Evolutionary conservation across 495 filamentous ascomycete species (phyloP), one percentile per base, ranked within the genome.

Genomic region (Penicillium cataractarum): DNA sequence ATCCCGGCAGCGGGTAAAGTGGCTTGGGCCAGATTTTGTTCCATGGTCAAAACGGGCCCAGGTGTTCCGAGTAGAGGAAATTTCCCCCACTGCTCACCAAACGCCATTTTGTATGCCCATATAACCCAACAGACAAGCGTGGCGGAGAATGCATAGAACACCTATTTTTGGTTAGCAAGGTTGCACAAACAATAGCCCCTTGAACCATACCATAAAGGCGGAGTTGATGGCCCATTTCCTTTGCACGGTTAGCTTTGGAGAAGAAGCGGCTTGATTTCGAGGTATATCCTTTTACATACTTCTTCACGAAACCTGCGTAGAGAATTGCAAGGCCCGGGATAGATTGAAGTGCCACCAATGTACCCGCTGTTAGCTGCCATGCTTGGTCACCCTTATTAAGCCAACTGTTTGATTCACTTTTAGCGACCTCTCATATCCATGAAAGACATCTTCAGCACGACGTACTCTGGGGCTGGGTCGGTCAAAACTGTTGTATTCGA

Each of bases 81-180:
- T 73, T 78, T 63, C 35, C 68, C 68, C 68, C 68, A 71, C 64
- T 71, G 68, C 48, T 81, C 65, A 32, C 83, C 83, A 57, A 86
- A 86, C 10, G 67, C 77, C 54, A 80, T 73, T 58, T 85, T 82
- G 73, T 86, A 86, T 21, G 71, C 83, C 75, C 77, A 86, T 21
- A 84, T 75, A n/a, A 84, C 78, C 83, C 83, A 86, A 74, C 80
- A 82, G 26, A 86, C 75, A 22, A 86, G 74, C 13, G 83, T 81
- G 24, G 73, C 68, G 40, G 77, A 74, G 66, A 86, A 86, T 63
- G 82, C 83, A 65, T 86, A 86, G 63, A 86, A 84, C 26, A 69
- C 66, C 66, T 65, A 35, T 10, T 5, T 7, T 27, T 26, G 42
- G 35, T 40, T 24, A 52, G 59, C 12, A 39, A 8, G 15, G 21